Conservation (phyloP, 768 basidiomycete genomes). For the Pleurotus sapidus region DNA sequence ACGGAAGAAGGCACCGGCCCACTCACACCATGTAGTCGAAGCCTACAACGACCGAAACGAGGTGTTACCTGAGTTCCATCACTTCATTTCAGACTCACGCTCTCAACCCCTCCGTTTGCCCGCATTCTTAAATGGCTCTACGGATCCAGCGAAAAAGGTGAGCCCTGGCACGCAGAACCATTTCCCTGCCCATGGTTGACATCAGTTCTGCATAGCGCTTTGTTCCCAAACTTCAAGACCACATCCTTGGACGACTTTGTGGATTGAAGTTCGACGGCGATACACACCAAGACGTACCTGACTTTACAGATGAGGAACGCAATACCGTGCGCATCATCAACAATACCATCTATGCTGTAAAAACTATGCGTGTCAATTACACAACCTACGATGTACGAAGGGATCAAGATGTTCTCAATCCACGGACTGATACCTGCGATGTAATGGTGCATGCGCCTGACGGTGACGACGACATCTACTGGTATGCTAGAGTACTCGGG, state of each 20-base stretch:
- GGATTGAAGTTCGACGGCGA: no score
- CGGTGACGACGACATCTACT: slow-evolving; percentile 23
- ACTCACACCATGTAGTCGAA: no score
- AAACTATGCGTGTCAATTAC: slow-evolving; percentile 33
- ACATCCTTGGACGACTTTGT: slow-evolving; percentile 27
- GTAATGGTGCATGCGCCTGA: slow-evolving; percentile 27
- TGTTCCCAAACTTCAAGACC: slow-evolving; percentile 22
- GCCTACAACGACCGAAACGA: no score
- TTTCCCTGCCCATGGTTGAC: not conserved
- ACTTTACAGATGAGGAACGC: slow-evolving; percentile 14
- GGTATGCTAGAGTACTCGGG: slow-evolving; percentile 28
- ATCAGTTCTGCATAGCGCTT: slow-evolving; percentile 17
- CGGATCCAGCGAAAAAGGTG: slow-evolving; percentile 19
- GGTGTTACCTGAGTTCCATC: slow-evolving; percentile 10
- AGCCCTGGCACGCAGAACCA: not conserved
- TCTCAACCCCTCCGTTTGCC: slow-evolving; percentile 1
- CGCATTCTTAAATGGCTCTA: slow-evolving; percentile 11
- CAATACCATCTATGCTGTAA: slow-evolving; percentile 25
- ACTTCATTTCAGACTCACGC: slow-evolving; percentile 14
- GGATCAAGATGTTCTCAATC: slow-evolving; percentile 38
- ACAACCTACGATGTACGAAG: slow-evolving; percentile 42
- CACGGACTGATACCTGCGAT: slow-evolving; percentile 25
- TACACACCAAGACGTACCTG: no score
- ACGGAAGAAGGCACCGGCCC: not conserved
- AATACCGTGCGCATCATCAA: slow-evolving; percentile 19